Evolutionary conservation across 441 rosid species (phyloP), one percentile per base, ranked within the genome.

Genomic region (Corymbia citriodora): DNA sequence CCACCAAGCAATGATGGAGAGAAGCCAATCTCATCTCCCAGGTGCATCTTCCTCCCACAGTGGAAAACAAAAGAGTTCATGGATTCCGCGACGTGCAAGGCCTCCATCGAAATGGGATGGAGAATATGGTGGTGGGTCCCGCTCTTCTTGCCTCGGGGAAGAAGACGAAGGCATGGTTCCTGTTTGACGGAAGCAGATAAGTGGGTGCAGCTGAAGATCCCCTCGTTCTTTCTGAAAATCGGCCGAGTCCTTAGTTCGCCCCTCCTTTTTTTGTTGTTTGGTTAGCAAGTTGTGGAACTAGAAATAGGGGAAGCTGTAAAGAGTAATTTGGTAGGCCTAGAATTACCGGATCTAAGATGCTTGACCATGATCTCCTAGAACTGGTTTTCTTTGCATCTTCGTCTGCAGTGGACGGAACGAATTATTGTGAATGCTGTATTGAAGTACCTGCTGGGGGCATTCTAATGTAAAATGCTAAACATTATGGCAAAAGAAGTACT

Each of bases 1-100:
- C 93, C 99, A 95, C 87, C 97, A 94, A 92, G 81, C 92, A 55
- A 95, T 95, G 97, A 95, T 96, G 95, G 96, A 94, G 91, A 95
- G 93, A 55, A 92, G 88, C 10, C 90, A 88, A 5, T 57, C 89
- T 87, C 87, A 89, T 25, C 89, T 33, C 40, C 89, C 86, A 27
- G 63, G 81, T 57, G 87, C 40, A 50, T 74, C 61, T 29, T 88
- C 90, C 65, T 55, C 82, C 72, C 50, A 49, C 61, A 48, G 82
- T 45, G 63, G 45, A 88, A 55, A 55, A 50, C 61, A 57, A 63
- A 88, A 90, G 33, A 4, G 63, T 57, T 57, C 63, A 57, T 2
- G 63, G 0, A 57, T 27, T 57, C 63, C 29, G 63, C 29, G 4
- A 57, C 12, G 27, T 57, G 23, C 27, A 25, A 4, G 63, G 63